Conservation (phyloP, 371 early-diverging fungal genomes). For the Haplosporangium sp. region DNA sequence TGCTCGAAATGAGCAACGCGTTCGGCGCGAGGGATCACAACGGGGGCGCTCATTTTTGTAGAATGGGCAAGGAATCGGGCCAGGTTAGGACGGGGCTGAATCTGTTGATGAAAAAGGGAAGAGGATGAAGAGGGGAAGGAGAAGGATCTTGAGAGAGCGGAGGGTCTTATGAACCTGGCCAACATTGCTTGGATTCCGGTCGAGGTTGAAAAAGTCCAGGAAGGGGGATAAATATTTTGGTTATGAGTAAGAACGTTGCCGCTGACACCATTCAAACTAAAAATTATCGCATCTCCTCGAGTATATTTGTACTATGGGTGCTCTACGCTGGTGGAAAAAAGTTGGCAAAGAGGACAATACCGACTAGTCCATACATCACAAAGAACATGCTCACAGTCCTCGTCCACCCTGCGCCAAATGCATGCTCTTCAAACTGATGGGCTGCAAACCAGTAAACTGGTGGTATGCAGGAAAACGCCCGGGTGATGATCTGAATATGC, state of each 20-base stretch:
- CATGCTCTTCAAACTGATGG: conserved; percentile 55
- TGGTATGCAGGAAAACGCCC: conserved; percentile 88
- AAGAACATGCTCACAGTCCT: conserved; percentile 66
- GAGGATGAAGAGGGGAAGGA: conserved; percentile 11
- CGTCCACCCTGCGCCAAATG: conserved; percentile 41
- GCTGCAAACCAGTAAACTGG: conserved; percentile 86
- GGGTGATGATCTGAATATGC: conserved; percentile 92
- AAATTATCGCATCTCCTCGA: not conserved
- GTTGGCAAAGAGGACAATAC: conserved; percentile 80
- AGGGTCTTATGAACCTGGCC: conserved; percentile 31
- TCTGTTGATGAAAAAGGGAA: conserved; percentile 4
- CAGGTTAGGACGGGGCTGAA: not conserved
- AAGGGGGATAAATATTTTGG: not conserved
- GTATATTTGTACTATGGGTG: not conserved
- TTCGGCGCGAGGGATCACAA: conserved; percentile 51
- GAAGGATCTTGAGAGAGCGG: conserved; percentile 12
- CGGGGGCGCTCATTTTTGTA: conserved; percentile 26
- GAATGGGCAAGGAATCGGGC: conserved; percentile 14
- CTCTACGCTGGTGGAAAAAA: conserved; percentile 87
- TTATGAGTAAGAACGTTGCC: not conserved
- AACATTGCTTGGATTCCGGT: conserved; percentile 17
- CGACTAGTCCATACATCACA: conserved; percentile 75
- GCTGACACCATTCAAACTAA: not conserved
- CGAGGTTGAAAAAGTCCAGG: not conserved
- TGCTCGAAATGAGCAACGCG: conserved; percentile 59